Base-by-base conservation (phyloP, 768 basidiomycete species). In the Boletus sp. region DNA sequence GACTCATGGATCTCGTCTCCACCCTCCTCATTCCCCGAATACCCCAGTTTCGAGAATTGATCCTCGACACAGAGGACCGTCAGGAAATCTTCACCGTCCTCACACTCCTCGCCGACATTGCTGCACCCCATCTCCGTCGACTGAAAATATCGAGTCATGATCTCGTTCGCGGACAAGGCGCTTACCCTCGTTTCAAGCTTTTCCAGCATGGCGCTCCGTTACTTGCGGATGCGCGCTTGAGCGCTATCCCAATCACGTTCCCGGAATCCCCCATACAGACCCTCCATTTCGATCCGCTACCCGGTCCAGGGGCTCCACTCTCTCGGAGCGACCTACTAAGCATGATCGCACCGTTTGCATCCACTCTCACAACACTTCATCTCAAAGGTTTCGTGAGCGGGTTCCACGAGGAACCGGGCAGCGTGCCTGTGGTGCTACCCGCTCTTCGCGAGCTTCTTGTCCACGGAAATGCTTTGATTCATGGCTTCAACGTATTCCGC, bases 201-300 rank as follows among this genome's bases (percentile, higher is more conserved):
- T 74, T 73, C 56, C 58, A 40, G n/a, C 37, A 46, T 11, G 73
- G 72, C 13, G 68, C 66, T 3, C 72, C 72, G 13, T 53, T 63
- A 5, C 70, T 73, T 8, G 42, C 47, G 38, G 70, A 71, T 50
- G 51, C 63, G 38, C 72, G 73, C 43, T 44, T 74, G 33, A 70
- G 72, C 45, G 62, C 64, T 17, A 60, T 73, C 47, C 66, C 69
- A 23, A 66, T 72, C 57, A 64, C 66, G 13, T 66, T 70, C 29
- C 70, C 69, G 17, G 34, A 58, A 23, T 58, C 66, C 7, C 33
- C 61, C 43, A 58, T 70, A 38, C 63, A 60, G n/a, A 70, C 64
- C 1, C 69, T 73, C 11, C 72, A 74, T 51, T 64, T 73, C 19
- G 73, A 73, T 58, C 72, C 68, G 30, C 50, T 65, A 37, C 68